Percentiles rank a stretch among this genome's conserved stretches.
Evolutionary conservation across 768 basidiomycete genomes (phyloP).

Genomic region (Mycena rebaudengoi): DNA sequence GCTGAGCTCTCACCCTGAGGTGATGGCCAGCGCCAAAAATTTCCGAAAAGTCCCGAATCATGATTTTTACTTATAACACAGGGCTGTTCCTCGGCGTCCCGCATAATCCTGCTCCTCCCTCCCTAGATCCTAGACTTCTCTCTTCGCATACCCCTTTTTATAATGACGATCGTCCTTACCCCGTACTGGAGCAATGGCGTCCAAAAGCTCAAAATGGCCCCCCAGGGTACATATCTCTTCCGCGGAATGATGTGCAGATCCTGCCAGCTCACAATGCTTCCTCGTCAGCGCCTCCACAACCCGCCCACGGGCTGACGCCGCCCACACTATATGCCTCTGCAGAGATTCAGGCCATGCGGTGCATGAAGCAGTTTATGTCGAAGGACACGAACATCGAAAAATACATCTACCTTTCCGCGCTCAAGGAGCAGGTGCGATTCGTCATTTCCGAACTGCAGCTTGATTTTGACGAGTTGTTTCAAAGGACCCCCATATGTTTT

Average conservation of each 20-base stretch:
- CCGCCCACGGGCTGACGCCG: conserved; percentile 67
- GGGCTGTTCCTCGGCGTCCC: not conserved
- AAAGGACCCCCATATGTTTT: conserved; percentile 81
- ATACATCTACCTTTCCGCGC: conserved; percentile 82
- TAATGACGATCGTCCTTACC: conserved; percentile 71
- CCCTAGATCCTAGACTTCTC: conserved; percentile 8
- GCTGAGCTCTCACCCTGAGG: not conserved
- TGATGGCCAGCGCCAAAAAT: not conserved
- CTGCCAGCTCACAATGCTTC: conserved; percentile 11
- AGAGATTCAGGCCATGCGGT: conserved; percentile 64
- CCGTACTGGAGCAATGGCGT: conserved; percentile 77
- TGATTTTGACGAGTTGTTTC: no score
- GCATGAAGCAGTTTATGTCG: conserved; percentile 75
- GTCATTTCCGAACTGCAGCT: no score
- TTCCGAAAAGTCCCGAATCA: not conserved
- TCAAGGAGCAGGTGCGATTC: conserved; percentile 81
- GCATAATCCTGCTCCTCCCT: conserved; percentile 4
- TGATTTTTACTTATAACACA: not conserved
- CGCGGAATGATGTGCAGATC: not conserved
- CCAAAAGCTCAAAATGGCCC: conserved; percentile 71
- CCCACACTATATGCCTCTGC: conserved; percentile 62
- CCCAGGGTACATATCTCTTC: conserved; percentile 56
- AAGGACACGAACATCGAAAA: conserved; percentile 82
- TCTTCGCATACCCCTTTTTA: conserved; percentile 6
- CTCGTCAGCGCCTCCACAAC: conserved; percentile 52